Evolutionary conservation across 1,284 basidiomycete genomes (phyloP), one percentile per base, ranked within the genome.

Genomic region (Leccinum proliferum): DNA sequence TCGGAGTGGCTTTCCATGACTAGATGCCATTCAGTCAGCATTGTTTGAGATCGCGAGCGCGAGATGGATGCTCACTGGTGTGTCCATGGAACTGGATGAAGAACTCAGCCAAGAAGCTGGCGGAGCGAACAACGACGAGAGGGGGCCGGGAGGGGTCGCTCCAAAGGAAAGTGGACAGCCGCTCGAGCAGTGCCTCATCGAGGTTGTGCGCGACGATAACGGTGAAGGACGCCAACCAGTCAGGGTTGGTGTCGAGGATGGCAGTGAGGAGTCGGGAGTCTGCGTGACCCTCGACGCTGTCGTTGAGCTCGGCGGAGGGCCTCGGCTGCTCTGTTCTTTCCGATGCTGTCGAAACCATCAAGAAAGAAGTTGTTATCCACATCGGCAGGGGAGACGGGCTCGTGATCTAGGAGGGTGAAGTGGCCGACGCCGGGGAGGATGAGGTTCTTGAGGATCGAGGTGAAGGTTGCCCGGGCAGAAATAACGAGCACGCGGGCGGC

Each of bases 1-100:
- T 97, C 94, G 0, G 94, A 90, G 76, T 99, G 97, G 15, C 91
- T 93, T 72, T 98, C 95, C 69, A 97, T 88, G 70, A 99, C 94
- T 90, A 71, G 63, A 48, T 67, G 62, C 66, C 15, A 46, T 15
- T 71, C 52, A 63, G 63, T 18, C 8, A 2, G 11, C 41, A 11
- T n/a, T 41, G 18, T 41, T 59, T 12, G 37, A 62, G 34, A 62
- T 48, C 6, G 43, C 50, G 35, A 55, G 59, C 29, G 50, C 18
- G 43, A 53, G 7, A 48, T 50, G 35, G 5, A 10, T 32, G 79
- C 89, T 68, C 67, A 94, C 94, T 83, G 64, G 88, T 81, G 70
- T 96, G 90, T 70, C 95, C 92, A 65, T 90, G 85, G 67, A 92
- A 89, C 72, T 97, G 95, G 56, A 94, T 87, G 66, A 85, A 87